Evolutionary conservation across 176 grass and related monocot species (phyloP), one percentile per base, ranked within the genome.

Genomic region (Musa troglodytarum): DNA sequence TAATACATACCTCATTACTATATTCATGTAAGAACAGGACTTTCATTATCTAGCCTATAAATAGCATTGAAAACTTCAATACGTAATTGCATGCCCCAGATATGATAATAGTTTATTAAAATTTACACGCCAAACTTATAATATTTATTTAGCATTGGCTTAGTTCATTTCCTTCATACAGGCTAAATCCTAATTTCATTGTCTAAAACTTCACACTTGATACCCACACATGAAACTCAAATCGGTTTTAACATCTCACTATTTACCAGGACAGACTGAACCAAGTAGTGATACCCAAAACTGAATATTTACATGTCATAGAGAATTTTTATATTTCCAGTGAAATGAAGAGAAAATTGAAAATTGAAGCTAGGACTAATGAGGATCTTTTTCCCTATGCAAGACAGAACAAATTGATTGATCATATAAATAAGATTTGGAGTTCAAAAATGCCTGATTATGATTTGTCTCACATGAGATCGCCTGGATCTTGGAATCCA

Each of bases 401-500:
- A 51, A 71, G 7, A 19, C 20, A n/a, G 50, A 34, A 74, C 72
- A 74, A 26, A 21, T 74, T 56, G 8, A 74, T 53, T 20, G 5
- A 57, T 3, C 11, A 55, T 9, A 74, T 1, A 53, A 19, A 72
- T 17, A 53, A 54, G 20, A 23, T 19, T 43, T 49, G 13, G 17
- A 53, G 22, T 53, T 50, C 3, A 50, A 53, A 22, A 73, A 63
- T 73, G 58, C 25, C 20, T 65, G 19, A 52, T 20, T 51, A 26
- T 61, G 66, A 24, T 72, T 52, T 49, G 70, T 69, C 85, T 85
- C 85, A 98, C 94, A 84, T 98, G 94, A 83, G 90, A 98, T 67
- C 90, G 87, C 54, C 94, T 88, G 75, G 94, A 98, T 80, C 94
- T 90, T 69, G 94, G 94, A 82, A 98, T 82, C 94, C 94, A 98